These are phyloP conservation scores for Begonia loranthoides DNA, from an alignment of 306 rosid genomes.

Conservation along the genomic window DNA sequence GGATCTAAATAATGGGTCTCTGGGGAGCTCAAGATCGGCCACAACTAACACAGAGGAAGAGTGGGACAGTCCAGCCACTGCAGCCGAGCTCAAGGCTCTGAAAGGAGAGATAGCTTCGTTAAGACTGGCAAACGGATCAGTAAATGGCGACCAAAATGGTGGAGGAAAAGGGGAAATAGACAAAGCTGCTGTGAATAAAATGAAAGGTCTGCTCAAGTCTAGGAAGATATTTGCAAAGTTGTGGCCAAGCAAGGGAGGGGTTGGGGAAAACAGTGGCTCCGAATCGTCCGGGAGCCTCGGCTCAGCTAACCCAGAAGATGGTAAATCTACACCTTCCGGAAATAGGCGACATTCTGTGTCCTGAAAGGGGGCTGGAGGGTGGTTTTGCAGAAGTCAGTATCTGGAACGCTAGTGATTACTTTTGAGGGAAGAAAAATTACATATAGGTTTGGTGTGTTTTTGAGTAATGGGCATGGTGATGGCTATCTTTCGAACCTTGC, in stretches of 20 bases:
- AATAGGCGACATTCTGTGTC: conserved; percentile 92
- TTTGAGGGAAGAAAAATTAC: too few relatives aligned
- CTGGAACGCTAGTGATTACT: not conserved
- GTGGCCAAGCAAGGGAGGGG: conserved; percentile 80
- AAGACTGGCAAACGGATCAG: conserved; percentile 49
- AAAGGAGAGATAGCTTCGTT: conserved; percentile 83
- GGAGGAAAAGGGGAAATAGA: conserved; percentile 26
- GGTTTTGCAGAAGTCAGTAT: not conserved
- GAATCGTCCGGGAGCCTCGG: conserved; percentile 81
- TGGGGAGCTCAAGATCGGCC: conserved; percentile 81
- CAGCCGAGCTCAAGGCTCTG: conserved; percentile 79
- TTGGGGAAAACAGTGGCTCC: conserved; percentile 79
- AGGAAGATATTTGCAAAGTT: conserved; percentile 65
- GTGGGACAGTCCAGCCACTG: conserved; percentile 49
- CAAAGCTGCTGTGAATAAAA: conserved; percentile 61
- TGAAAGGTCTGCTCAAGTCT: conserved; percentile 73
- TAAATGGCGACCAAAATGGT: conserved; percentile 37
- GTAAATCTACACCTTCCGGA: conserved; percentile 78
- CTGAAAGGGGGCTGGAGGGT: conserved; percentile 1
- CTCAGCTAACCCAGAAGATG: conserved; percentile 82
- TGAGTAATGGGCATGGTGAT: too few relatives aligned
- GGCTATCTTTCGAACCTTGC: too few relatives aligned
- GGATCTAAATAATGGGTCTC: conserved; percentile 54
- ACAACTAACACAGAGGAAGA: conserved; percentile 78
- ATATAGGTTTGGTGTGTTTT: too few relatives aligned